Conservation (phyloP, 306 rosid species). For the Neltuma alba region DNA sequence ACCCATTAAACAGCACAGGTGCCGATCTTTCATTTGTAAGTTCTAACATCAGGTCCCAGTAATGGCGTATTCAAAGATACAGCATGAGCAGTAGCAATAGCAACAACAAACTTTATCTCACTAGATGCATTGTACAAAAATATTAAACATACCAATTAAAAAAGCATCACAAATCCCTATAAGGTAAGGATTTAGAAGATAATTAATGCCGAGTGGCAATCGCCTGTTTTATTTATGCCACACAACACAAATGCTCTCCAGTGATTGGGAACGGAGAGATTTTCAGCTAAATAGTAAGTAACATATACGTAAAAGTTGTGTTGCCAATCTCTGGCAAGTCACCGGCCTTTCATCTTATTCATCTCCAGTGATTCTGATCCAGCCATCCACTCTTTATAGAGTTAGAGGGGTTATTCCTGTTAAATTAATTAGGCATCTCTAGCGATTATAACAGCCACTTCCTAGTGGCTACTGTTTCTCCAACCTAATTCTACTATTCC, state of each 20-base stretch:
- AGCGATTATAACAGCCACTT: neutral
- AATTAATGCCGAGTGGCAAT: neutral
- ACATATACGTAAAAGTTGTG: neutral
- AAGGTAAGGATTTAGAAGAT: neutral
- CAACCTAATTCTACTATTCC: neutral
- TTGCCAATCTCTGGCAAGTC: neutral
- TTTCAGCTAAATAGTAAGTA: conserved; percentile 2
- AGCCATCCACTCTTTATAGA: neutral
- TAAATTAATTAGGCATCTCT: neutral
- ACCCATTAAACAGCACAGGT: neutral
- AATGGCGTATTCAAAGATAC: neutral
- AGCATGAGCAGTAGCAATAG: neutral
- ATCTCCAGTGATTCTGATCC: neutral
- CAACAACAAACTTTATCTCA: neutral
- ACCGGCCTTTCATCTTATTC: neutral
- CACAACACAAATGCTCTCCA: neutral
- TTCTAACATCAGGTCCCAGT: conserved; percentile 5
- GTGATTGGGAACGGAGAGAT: neutral
- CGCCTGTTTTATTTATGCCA: conserved; percentile 7
- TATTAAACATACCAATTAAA: neutral
- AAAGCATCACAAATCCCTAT: conserved; percentile 4
- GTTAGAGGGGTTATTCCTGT: neutral
- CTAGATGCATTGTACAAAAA: neutral
- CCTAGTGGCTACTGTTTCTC: neutral
- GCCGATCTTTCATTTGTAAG: neutral